Evolutionary conservation across 129 eudicot species (phyloP), one percentile per base, ranked within the genome.

Genomic region (Sambucus nigra): DNA sequence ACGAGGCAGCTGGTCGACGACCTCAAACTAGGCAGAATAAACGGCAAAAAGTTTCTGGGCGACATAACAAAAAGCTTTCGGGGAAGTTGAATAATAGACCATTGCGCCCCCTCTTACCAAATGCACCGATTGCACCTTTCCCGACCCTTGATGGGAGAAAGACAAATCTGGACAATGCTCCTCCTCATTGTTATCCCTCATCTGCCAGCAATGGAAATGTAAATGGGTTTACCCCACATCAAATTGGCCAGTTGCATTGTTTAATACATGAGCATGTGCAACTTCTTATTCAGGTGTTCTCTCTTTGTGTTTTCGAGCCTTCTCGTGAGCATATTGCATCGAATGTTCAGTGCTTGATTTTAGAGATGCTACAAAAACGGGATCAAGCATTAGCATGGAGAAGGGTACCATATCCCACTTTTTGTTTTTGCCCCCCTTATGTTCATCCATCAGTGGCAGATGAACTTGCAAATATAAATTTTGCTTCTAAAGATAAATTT

Each of bases 241-340:
- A 91, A 70, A 71, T 91, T 17, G 99, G 99, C 7, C 95, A 86
- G 69, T 69, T 91, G 66, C 77, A 91, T 68, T 76, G 91, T 69
- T 68, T 91, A 60, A 73, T 91, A 40, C 78, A 85, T 19, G 99
- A 91, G 72, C 99, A 91, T 54, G 80, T 86, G 25, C 99, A 91
- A 73, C 84, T 91, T 31, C 95, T 91, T 31, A 67, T 86, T 58
- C 99, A 91, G 76, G 79, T 91, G 42, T 82, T 73, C 67, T 82
- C 99, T 47, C 65, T 91, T 29, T 71, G 74, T 58, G 77, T 80
- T 64, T 81, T 82, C 22, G 99, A 91, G 40, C 84, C 88, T 66
- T 72, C 80, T 59, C 65, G 69, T 46, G 78, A 69, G 61, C 74
- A 76, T 35, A 67, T 86, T 49, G 78, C 94, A 38, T 22, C 84